Evolutionary conservation across 2,329 filamentous ascomycete species (phyloP), one percentile per base, ranked within the genome.

Genomic region (Alternaria metachromatica): DNA sequence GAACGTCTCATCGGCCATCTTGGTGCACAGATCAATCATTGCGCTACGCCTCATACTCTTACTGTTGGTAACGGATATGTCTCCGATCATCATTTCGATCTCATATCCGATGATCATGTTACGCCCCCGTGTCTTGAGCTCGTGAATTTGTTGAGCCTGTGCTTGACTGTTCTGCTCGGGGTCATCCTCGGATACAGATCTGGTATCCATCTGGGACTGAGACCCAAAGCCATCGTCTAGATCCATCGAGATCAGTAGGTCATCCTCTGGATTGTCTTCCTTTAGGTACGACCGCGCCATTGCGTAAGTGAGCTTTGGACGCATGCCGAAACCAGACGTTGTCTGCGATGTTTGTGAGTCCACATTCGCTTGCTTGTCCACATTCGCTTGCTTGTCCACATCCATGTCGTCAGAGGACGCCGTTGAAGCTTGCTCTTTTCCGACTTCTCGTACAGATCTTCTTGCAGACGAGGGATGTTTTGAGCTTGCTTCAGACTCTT

Each of bases 1-100:
- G 70, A 92, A 94, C 1, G 83, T 83, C 71, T 89, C 89, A 54
- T 90, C 84, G 4, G 80, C 69, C 60, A 89, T 78, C 67, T 86
- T 88, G 25, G 76, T 78, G 55, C 84, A 84, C n/a, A 90, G 77
- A 57, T 89, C 86, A 43, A 87, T 77, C 63, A 89, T 80, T 3
- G 85, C 84, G 70, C 81, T 86, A 46, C 87, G 83, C 63, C 84
- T 82, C 15, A 78, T 73, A 15, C 84, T 82, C 37, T 80, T 80
- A 4, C 63, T 69, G 11, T 76, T 76, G 26, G 78, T 73, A 63
- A 84, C 82, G 62, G 87, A 82, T 49, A 90, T 84, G 62, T 90
- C 88, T 62, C 88, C 87, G 30, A 90, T 81, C 11, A 89, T 80
- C 21, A 82, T 82, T 62, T 88, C 84, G 21, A 87, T 80, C 20